Base-by-base conservation (phyloP, 768 basidiomycete genomes). In the Amanita exitialis region DNA sequence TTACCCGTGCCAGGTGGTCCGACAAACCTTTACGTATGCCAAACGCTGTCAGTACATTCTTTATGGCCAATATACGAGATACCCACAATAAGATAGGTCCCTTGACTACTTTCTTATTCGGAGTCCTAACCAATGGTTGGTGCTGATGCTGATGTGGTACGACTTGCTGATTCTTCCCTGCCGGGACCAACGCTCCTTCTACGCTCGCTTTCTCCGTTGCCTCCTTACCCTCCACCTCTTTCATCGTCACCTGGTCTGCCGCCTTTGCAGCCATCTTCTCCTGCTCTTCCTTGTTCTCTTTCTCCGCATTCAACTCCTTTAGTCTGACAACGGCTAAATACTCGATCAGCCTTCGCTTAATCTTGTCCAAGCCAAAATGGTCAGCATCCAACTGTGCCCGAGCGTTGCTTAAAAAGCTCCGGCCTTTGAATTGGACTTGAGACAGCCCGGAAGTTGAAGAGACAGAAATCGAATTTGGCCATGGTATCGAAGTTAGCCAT, bases 1-100 rank as follows among this genome's bases (percentile, higher is more conserved):
- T 95, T 94, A 30, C 90, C 92, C 0, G 83, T 86, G 2, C 92
- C 92, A 0, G 93, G 92, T 8, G 93, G 92, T 8, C 92, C 93
- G 30, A 90, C 86, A 49, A 93, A 87, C 57, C 87, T 83, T 58
- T 46, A 47, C 35, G 35, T 5, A 23, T 27, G 51, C 8, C 21
- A 16, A 41, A 39, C 21, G 10, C 23, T 12, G 7, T 37, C 20
- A 20, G 16, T 9, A 18, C 3, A 43, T n/a, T 25, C 3, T 25
- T 18, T 15, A 36, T 7, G n/a, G 16, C 13, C 21, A 8, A 30
- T 10, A 10, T 0, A 27, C 13, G 39, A 21, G 25, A 13, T 10
- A 59, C 73, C 53, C 62, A 80, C 80, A 85, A 56, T n/a, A 90
- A 65, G 58, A 88, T 83, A 5, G 86, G 82, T 2, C 86, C 83